Percentiles rank a stretch among this genome's conserved stretches.
These are phyloP conservation scores for Fusarium tupiense DNA, from an alignment of 2,329 filamentous ascomycete genomes.

Conservation along the genomic window DNA sequence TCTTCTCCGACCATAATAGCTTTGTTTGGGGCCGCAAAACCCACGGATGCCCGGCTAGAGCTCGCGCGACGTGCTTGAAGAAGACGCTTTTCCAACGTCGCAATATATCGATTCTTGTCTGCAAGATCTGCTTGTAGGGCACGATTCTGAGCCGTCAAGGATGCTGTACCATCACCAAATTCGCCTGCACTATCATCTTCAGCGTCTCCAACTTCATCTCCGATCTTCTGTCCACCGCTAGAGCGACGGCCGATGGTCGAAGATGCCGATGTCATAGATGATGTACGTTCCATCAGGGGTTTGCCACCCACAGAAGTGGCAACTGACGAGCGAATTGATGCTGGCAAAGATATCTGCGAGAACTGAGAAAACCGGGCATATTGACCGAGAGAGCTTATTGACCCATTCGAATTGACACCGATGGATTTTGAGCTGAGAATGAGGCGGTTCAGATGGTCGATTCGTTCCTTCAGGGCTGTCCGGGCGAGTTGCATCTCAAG, in stretches of 20 bases:
- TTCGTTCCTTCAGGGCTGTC: conserved; percentile 95
- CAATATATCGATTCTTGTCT: conserved; percentile 98
- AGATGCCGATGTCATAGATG: conserved; percentile 72
- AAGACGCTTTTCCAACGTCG: conserved; percentile 90
- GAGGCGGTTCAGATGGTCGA: conserved; percentile 93
- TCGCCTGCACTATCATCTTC: conserved; percentile 78
- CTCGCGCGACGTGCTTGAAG: conserved; percentile 91
- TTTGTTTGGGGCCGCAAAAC: conserved; percentile 69
- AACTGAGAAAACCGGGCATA: conserved; percentile 72
- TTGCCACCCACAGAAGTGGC: conserved; percentile 67
- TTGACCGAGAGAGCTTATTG: conserved; percentile 73
- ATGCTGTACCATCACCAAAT: conserved; percentile 86
- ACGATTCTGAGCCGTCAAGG: conserved; percentile 83
- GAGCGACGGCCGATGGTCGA: conserved; percentile 68
- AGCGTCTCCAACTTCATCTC: conserved; percentile 61
- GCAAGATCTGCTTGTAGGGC: conserved; percentile 93
- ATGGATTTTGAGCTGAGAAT: conserved; percentile 96
- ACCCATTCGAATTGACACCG: conserved; percentile 85
- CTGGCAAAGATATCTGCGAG: conserved; percentile 65
- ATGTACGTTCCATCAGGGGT: conserved; percentile 68
- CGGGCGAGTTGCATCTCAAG: conserved; percentile 97
- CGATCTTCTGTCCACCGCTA: conserved; percentile 55
- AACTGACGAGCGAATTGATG: conserved; percentile 75
- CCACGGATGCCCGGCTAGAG: conserved; percentile 85
- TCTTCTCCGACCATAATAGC: conserved; percentile 80